Conservation (phyloP, 768 basidiomycete genomes). For the Termitomyces sp. region DNA sequence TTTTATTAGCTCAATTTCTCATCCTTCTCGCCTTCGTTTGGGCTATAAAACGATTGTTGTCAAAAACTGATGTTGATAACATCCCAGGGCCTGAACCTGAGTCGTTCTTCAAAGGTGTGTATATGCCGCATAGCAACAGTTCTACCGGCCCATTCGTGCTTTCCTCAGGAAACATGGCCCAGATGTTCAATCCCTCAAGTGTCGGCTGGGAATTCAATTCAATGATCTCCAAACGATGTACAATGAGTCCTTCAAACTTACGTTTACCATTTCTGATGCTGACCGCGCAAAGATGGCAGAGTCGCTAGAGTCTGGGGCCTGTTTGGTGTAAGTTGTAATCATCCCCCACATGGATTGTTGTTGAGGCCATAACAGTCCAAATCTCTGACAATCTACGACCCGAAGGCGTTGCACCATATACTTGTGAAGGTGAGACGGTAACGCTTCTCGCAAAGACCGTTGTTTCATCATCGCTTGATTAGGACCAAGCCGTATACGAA, state of each 20-base stretch:
- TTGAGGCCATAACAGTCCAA: conserved; percentile 15
- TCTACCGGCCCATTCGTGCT: not conserved
- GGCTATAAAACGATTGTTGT: conserved; percentile 16
- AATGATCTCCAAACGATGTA: conserved; percentile 17
- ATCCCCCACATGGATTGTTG: not conserved
- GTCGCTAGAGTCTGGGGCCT: conserved; percentile 5
- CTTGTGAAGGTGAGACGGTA: conserved; percentile 27
- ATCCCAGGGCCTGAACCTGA: conserved; percentile 32
- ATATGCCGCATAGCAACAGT: not conserved
- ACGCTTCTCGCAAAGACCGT: not conserved
- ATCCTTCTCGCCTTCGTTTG: conserved; percentile 10
- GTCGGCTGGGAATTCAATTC: conserved; percentile 20
- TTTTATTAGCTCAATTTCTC: not conserved
- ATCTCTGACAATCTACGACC: conserved; percentile 36
- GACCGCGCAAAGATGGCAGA: not conserved
- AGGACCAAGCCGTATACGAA: conserved; percentile 11
- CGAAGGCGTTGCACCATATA: conserved; percentile 35
- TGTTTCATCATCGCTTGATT: not conserved
- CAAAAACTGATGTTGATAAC: conserved; percentile 29
- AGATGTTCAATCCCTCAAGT: conserved; percentile 10
- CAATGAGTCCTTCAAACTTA: not conserved
- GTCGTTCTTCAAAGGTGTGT: conserved; percentile 30
- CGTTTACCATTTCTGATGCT: not conserved
- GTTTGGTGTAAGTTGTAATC: conserved; percentile 1
- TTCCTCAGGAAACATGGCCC: conserved; percentile 18